phyloP scores from a whole-genome alignment of 805 yeast species.

The Wickerhamiella brachini region DNA sequence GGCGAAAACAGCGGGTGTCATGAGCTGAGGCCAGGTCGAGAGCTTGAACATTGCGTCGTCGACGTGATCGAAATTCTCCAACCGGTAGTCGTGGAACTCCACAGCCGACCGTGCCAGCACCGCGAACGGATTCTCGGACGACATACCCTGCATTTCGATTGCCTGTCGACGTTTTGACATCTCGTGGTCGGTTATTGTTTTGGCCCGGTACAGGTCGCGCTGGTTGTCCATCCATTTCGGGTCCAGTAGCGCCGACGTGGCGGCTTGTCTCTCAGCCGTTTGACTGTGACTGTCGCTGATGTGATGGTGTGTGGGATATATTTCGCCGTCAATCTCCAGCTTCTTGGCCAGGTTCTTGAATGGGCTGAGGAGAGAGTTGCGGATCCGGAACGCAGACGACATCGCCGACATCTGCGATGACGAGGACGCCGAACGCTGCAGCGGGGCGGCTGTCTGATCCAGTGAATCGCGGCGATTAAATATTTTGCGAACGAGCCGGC shows the following conservation, averaged over 20 bases:
- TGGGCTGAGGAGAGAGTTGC: neutral
- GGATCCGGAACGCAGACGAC: slow-evolving; percentile 1
- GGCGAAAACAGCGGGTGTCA: slow-evolving; percentile 43
- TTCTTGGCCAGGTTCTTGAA: neutral
- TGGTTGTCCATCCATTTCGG: slow-evolving; percentile 38
- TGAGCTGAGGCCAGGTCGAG: slow-evolving; percentile 27
- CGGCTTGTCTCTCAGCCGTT: neutral
- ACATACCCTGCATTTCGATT: slow-evolving; percentile 18
- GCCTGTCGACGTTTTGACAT: slow-evolving; percentile 56
- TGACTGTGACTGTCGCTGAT: neutral
- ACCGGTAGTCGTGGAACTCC: slow-evolving; percentile 16
- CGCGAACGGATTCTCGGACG: slow-evolving; percentile 10
- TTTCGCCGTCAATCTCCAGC: slow-evolving; percentile 7
- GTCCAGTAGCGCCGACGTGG: slow-evolving; percentile 5
- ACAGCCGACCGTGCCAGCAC: slow-evolving; percentile 3
- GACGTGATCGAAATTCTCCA: slow-evolving; percentile 19
- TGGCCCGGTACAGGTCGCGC: slow-evolving; percentile 57
- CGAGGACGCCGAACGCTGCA: neutral
- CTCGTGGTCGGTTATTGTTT: slow-evolving; percentile 53
- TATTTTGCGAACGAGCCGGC: slow-evolving; percentile 6
- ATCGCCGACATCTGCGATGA: neutral
- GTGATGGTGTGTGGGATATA: slow-evolving; percentile 10
- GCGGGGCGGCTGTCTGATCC: neutral
- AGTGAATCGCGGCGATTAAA: neutral
- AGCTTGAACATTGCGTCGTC: slow-evolving; percentile 21